Base-by-base conservation (phyloP, 1,139 yeast genomes). In the Nakaseomyces uthaithaninus region DNA sequence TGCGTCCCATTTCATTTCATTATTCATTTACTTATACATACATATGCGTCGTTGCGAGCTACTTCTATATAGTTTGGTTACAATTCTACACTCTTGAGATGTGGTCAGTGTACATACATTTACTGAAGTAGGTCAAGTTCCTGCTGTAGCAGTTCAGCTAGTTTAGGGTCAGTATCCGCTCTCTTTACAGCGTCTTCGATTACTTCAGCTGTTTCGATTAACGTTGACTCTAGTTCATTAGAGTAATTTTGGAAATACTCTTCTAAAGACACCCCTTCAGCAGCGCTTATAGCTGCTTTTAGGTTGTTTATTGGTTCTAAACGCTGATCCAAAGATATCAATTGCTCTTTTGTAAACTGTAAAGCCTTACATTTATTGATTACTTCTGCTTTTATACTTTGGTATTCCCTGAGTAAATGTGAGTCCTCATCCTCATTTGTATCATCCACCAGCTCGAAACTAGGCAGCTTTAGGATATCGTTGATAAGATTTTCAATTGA, bases 401-500 rank as follows among this genome's bases (percentile, higher is more conserved):
- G 43, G 37, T 55, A 55, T 37, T 54, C 57, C 6, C 40, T 36
- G 16, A 54, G 39, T 3, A 50, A 41, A n/a, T 36, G 38, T 4
- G 20, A 3, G 3, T 44, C 40, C 8, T 38, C 42, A 12, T 40
- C 37, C 6, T 33, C 33, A n/a, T 36, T 43, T 1, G 37, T 38
- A 16, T 24, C 27, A 8, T 42, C 39, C 3, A 42, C 35, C 3
- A 42, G 33, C 3, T 43, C 33, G 31, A 53, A 42, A 20, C 41
- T 38, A 10, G 60, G 60, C 25, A 56, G 43, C 5, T 45, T 46
- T 18, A 37, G 30, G 2, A 56, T 40, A 42, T 55, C 56, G 2
- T 41, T 39, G 3, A 51, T 46, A 17, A 55, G 37, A 26, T 44
- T 43, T 8, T 49, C 44, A 22, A 54, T 31, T 3, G 51, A 43